Base-by-base conservation (phyloP, 2,329 filamentous ascomycete species). In the Chrysosporium keratinophilum region DNA sequence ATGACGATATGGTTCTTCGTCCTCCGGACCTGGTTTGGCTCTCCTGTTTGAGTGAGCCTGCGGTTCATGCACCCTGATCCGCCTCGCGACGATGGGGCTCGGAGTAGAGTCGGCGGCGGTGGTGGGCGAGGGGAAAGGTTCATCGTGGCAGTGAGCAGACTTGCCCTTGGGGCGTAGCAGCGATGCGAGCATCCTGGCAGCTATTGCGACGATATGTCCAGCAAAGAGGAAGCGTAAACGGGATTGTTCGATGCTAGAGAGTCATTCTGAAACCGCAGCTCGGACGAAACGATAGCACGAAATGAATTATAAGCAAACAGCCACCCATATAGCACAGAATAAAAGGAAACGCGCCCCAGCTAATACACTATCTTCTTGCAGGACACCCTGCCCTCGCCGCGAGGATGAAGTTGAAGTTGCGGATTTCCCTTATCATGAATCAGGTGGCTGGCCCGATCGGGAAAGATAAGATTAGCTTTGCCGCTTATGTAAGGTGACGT, bases 1-100 rank as follows among this genome's bases (percentile, higher is more conserved):
- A 12, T 67, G 69, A 17, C 69, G 62, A 4, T 65, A 42, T 9
- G 49, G 12, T 11, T 23, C 54, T 11, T 55, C 52, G 20, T 57
- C 39, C n/a, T 53, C n/a, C 14, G 31, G 19, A 41, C 39, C 23
- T 28, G 50, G 20, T 12, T 43, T 37, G 23, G 4, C n/a, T 7
- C 19, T 31, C n/a, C 35, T 15, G 48, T 7, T 1, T 20, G 49
- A 39, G 10, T 9, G 10, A 17, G 31, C n/a, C 20, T 31, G 47
- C 14, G 47, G 19, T 28, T 23, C 17, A 33, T 44, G 40, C 23
- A 33, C 17, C 33, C 39, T 23, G 7, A 44, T 37, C 1, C 49
- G 39, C 17, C 39, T 23, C 4, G 39, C 14, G 12, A 10, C n/a
- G 11, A 51, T 19, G 3, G 49, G 49, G 33, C 23, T 44, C 12